Evolutionary conservation across 2,329 filamentous ascomycete species (phyloP).

Genomic region (Ophiostoma fasciatum): DNA sequence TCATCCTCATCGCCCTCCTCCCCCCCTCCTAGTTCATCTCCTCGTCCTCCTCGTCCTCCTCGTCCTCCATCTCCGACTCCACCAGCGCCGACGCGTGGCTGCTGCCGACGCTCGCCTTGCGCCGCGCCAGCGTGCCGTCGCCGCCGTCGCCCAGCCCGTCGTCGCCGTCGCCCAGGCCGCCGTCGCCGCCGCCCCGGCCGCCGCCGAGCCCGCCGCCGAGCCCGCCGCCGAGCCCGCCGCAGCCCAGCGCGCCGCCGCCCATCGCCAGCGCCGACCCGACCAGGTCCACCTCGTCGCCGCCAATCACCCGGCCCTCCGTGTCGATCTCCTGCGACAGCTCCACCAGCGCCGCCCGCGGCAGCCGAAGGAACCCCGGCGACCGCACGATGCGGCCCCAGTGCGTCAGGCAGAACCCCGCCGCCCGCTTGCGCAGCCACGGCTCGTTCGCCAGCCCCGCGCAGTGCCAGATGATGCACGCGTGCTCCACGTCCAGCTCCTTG

Average conservation of each 20-base stretch:
- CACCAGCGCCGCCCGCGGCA: slow-evolving; percentile 67
- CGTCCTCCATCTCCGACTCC: slow-evolving; percentile 33
- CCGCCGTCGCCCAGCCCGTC: background rate
- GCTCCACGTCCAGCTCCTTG: slow-evolving; percentile 83
- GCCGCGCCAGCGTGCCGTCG: slow-evolving; percentile 17
- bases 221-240: slow-evolving; percentile 14
- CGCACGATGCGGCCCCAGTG: slow-evolving; percentile 93
- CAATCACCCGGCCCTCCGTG: slow-evolving; percentile 78
- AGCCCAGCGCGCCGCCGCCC: slow-evolving; percentile 24
- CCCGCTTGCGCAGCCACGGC: slow-evolving; percentile 82
- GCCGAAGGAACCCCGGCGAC: slow-evolving; percentile 68
- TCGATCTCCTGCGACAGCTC: slow-evolving; percentile 91
- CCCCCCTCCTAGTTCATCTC: slow-evolving; percentile 10
- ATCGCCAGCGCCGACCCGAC: slow-evolving; percentile 33
- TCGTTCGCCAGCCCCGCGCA: slow-evolving; percentile 80
- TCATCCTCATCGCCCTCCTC: background rate
- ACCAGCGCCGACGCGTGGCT: slow-evolving; percentile 43
- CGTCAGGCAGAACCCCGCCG: slow-evolving; percentile 75
- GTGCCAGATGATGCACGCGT: slow-evolving; percentile 94
- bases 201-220: slow-evolving; percentile 10
- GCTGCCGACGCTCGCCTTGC: slow-evolving; percentile 47
- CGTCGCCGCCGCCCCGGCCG: slow-evolving; percentile 27
- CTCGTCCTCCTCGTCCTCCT: slow-evolving; percentile 14
- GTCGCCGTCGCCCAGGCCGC: slow-evolving; percentile 8
- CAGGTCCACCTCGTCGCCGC: slow-evolving; percentile 62